Evolutionary conservation across 257 asterid genomes (phyloP), one percentile per base, ranked within the genome.

Genomic region (Penstemon barbatus): DNA sequence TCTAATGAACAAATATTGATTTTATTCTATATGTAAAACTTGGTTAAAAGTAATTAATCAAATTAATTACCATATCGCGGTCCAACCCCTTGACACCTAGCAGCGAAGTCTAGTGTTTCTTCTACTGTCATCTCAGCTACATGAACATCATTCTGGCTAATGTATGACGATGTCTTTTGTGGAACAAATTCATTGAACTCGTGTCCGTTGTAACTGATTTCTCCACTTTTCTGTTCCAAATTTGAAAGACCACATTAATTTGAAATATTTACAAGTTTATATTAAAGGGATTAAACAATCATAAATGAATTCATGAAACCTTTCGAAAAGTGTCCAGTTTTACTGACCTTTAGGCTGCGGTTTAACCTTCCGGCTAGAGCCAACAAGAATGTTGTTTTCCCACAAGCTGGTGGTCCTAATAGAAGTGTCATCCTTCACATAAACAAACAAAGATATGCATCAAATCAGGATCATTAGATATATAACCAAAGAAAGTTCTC

Each of bases 141-240:
- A 63, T 87, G 95, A 71, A 88, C 81, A 74, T 87, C 95, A 53
- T 81, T 85, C 74, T 87, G 95, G 70, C 95, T 87, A 33, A 87
- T 78, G 71, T 88, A 84, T 8, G 90, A 84, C 0, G 95, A 80
- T 12, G 95, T 85, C 70, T 88, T 88, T 45, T 76, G 81, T 0
- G 92, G 84, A 15, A 83, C 87, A 50, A 87, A 87, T 56, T 87
- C 92, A 37, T 69, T 69, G 11, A 88, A 54, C 37, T 42, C 44
- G 70, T 88, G 82, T 13, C 95, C 95, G 19, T 88, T 88, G 70
- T 88, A 88, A 9, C 87, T 77, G 63, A 85, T 79, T 66, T 82
- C 86, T 64, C 90, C 95, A 43, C 64, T 68, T 10, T 52, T 82
- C 95, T 88, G 83, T 43, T 41, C 36, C 69, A 71, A 37, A 58